These are phyloP conservation scores for Agrocybe chaxingu DNA, from an alignment of 768 basidiomycete genomes.

Conservation along the genomic window DNA sequence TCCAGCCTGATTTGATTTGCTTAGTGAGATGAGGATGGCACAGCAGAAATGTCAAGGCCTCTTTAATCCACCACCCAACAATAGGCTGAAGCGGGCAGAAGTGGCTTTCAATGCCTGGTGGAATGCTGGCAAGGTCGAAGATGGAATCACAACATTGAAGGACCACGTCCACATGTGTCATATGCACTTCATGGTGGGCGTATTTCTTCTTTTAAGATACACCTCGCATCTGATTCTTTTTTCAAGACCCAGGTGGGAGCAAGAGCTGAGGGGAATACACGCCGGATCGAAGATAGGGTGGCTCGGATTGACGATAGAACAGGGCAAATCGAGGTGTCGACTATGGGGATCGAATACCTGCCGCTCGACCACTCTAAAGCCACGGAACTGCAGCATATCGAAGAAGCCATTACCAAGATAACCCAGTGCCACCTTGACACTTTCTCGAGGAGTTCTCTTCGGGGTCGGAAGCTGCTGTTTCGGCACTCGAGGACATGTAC, in stretches of 20 bases:
- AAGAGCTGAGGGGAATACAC: neutral
- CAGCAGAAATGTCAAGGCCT: neutral
- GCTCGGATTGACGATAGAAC: no score
- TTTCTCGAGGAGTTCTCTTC: neutral
- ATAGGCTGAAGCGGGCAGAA: neutral
- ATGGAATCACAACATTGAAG: neutral
- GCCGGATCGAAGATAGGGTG: neutral
- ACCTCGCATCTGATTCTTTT: neutral
- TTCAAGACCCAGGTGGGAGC: neutral
- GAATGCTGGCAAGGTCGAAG: neutral
- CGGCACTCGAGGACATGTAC: neutral
- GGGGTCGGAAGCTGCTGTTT: neutral
- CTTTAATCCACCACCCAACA: neutral
- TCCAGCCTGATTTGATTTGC: neutral
- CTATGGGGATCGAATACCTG: no score
- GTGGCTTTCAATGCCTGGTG: neutral
- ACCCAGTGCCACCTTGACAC: neutral
- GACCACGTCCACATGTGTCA: neutral
- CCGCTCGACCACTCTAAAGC: no score
- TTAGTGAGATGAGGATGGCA: neutral
- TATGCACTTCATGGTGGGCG: conserved; percentile 1
- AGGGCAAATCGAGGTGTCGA: no score
- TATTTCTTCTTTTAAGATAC: neutral
- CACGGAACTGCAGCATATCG: no score
- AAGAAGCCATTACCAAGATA: neutral